A percentile compares a stretch with the other conserved stretches of the same genome.
Conservation (phyloP, 2,329 filamentous ascomycete genomes). For the Fusarium buharicum region DNA sequence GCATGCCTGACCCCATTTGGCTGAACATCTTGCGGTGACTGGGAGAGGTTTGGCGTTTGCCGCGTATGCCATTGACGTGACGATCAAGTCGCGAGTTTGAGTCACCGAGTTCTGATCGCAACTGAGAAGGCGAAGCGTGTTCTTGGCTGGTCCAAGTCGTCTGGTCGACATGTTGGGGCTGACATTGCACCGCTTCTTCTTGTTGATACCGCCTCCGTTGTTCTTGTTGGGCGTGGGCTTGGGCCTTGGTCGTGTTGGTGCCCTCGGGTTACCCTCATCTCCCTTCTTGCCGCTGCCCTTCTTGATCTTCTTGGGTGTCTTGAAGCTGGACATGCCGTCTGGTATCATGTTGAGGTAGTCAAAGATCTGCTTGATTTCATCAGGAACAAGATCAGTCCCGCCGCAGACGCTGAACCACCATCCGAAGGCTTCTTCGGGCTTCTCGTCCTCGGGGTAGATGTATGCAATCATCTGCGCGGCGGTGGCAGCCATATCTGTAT, state of each 20-base stretch:
- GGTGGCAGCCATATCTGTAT: not conserved
- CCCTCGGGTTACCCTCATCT: conserved; percentile 1
- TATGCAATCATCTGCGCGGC: not conserved
- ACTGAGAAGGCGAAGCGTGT: not conserved
- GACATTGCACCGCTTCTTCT: not conserved
- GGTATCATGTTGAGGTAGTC: not conserved
- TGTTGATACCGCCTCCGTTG: not conserved
- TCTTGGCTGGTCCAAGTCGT: not conserved
- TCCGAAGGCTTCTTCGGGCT: not conserved
- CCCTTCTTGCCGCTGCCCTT: conserved; percentile 7
- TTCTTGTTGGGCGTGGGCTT: not conserved
- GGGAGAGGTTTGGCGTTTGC: not conserved
- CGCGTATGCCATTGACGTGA: not conserved
- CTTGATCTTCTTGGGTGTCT: not conserved
- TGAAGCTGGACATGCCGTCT: not conserved
- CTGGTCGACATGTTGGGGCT: not conserved
- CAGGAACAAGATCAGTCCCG: not conserved
- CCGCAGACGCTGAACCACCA: not conserved
- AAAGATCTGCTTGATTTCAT: not conserved
- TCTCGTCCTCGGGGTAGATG: not conserved
- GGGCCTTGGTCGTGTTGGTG: not conserved
- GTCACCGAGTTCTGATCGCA: not conserved
- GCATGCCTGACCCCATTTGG: conserved; percentile 2
- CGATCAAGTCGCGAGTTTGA: not conserved
- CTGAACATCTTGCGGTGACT: not conserved